Conservation (phyloP, 2,329 filamentous ascomycete species). For the Arthroderma sp. region DNA sequence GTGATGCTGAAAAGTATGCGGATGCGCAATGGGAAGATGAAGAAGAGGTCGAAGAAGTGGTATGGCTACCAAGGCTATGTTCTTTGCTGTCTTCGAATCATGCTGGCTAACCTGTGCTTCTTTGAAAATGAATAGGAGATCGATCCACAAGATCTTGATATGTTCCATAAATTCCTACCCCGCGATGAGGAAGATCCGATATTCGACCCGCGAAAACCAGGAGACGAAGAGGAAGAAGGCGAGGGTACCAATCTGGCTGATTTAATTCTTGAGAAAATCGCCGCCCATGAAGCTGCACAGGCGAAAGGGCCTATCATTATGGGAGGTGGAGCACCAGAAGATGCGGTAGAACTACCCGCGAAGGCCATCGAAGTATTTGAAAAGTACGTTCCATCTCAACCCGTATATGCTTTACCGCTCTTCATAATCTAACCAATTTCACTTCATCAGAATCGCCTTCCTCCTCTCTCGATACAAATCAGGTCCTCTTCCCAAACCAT, state of each 20-base stretch:
- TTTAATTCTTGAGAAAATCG: conserved; percentile 87
- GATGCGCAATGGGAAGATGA: conserved; percentile 62
- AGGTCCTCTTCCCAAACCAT: conserved; percentile 91
- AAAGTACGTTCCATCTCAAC: conserved; percentile 43
- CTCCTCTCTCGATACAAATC: conserved; percentile 88
- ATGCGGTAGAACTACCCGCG: conserved; percentile 71
- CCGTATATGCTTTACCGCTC: not conserved
- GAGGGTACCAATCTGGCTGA: conserved; percentile 73
- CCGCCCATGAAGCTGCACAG: conserved; percentile 66
- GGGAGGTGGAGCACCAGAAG: conserved; percentile 51
- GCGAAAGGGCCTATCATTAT: conserved; percentile 31
- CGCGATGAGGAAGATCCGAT: conserved; percentile 60
- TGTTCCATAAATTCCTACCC: conserved; percentile 81
- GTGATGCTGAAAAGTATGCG: conserved; percentile 42
- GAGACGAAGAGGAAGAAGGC: conserved; percentile 29
- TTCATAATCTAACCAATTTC: conserved; percentile 6
- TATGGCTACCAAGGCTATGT: conserved; percentile 14
- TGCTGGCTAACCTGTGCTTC: not conserved
- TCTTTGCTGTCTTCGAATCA: too few relatives aligned
- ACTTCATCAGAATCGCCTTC: conserved; percentile 53
- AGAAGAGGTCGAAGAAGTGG: conserved; percentile 42
- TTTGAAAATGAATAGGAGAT: conserved; percentile 47
- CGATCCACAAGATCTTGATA: conserved; percentile 75
- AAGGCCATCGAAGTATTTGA: conserved; percentile 92
- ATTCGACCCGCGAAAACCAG: conserved; percentile 43